phyloP scores from a whole-genome alignment of 2,329 filamentous ascomycete species.

The Nakataea oryzae region DNA sequence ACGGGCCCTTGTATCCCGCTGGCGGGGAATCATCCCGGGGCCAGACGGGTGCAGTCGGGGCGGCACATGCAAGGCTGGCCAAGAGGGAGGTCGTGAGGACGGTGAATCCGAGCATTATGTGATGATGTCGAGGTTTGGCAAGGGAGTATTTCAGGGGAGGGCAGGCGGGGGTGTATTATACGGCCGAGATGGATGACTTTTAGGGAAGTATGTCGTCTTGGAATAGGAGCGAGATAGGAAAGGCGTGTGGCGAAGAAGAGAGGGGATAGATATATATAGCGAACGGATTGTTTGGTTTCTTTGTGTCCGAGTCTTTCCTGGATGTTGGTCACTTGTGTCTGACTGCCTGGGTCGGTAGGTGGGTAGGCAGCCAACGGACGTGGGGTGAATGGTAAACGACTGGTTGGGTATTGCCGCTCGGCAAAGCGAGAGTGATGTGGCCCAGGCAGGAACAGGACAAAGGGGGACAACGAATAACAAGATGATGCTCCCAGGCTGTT shows the following conservation, averaged over 20 bases:
- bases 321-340: neutral
- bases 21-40: neutral
- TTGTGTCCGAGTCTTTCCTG: neutral
- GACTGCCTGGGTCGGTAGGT: neutral
- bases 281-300: neutral
- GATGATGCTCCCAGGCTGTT: neutral
- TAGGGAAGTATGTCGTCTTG: neutral
- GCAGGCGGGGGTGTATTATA: neutral
- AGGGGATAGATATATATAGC: neutral
- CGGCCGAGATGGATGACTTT: neutral
- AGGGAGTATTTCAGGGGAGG: neutral
- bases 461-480: neutral
- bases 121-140: neutral
- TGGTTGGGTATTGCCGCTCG: neutral
- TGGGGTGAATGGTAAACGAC: neutral
- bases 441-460: too few species aligned
- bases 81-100: neutral
- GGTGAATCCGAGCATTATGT: neutral
- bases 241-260: neutral
- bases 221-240: neutral
- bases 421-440: neutral
- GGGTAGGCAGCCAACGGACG: too few species aligned
- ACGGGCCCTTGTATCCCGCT: constrained; percentile 3
- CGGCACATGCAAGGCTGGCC: neutral
- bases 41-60: neutral